phyloP scores from a whole-genome alignment of 768 basidiomycete species.

The Rhizopogon vesiculosus region DNA sequence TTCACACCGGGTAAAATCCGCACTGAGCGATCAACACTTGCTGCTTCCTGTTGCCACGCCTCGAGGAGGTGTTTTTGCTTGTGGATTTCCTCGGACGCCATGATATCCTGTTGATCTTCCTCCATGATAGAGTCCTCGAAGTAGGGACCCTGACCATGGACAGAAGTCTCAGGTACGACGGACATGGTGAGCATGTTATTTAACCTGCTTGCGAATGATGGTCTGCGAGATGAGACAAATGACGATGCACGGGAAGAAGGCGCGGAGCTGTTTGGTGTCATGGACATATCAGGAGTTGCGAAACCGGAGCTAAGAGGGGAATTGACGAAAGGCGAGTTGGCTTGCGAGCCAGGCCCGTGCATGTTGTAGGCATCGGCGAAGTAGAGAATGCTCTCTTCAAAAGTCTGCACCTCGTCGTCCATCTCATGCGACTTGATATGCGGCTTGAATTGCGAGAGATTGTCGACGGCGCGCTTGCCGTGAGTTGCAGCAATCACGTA shows the following conservation, averaged over 20 bases:
- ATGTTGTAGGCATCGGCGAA: constrained; percentile 55
- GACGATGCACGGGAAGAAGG: constrained; percentile 43
- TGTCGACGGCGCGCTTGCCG: constrained; percentile 74
- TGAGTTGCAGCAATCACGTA: constrained; percentile 74
- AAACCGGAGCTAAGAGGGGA: constrained; percentile 26
- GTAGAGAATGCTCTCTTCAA: constrained; percentile 62
- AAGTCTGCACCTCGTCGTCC: constrained; percentile 52
- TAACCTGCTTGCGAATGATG: constrained; percentile 41
- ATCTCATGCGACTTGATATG: constrained; percentile 50
- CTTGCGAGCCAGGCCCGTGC: constrained; percentile 36
- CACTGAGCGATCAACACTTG: constrained; percentile 56
- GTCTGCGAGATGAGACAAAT: constrained; percentile 35
- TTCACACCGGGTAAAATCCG: constrained; percentile 69
- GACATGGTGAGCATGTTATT: constrained; percentile 35
- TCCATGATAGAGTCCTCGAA: constrained; percentile 27
- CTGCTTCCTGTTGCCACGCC: constrained; percentile 55
- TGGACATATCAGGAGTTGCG: constrained; percentile 36
- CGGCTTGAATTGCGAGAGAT: constrained; percentile 59
- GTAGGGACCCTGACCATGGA: constrained; percentile 15
- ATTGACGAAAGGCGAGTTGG: constrained; percentile 3
- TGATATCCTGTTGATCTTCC: constrained; percentile 31
- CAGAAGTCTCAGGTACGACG: constrained; percentile 25
- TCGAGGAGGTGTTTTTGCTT: constrained; percentile 30
- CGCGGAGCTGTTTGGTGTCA: constrained; percentile 32
- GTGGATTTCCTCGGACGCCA: constrained; percentile 19